Conservation (phyloP, 116 monocot genomes). For the Iris pallida region DNA sequence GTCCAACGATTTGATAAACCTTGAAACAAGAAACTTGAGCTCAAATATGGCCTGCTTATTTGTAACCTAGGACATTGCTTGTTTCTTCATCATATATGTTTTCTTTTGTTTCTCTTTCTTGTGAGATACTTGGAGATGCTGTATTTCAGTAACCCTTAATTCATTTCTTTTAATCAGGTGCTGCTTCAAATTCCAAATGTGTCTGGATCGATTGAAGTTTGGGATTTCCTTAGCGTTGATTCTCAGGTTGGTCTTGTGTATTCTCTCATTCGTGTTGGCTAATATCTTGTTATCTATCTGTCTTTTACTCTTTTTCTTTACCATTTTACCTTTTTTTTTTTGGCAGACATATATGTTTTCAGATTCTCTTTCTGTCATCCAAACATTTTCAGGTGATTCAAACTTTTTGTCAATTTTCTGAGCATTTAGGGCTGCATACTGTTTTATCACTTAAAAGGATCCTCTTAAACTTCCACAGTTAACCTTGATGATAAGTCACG, state of each 20-base stretch:
- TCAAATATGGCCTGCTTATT: background rate
- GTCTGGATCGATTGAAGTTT: slow-evolving; percentile 89
- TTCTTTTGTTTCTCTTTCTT: background rate
- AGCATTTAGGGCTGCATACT: too few relatives aligned
- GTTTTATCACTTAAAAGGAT: too few relatives aligned
- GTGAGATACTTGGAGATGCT: too few relatives aligned
- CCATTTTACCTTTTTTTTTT: background rate
- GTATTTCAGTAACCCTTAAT: background rate
- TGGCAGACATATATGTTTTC: slow-evolving; percentile 85
- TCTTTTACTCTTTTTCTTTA: too few relatives aligned
- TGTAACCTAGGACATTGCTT: background rate
- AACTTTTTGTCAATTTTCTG: background rate
- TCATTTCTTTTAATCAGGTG: slow-evolving; percentile 43
- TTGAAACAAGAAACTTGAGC: too few relatives aligned
- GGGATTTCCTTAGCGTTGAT: slow-evolving; percentile 99
- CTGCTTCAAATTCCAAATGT: slow-evolving; percentile 83
- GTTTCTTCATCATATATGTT: background rate
- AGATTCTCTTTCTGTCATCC: slow-evolving; percentile 89
- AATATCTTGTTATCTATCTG: background rate
- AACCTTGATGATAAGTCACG: slow-evolving; percentile 43
- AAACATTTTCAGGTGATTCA: slow-evolving; percentile 68
- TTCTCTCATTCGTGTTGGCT: too few relatives aligned
- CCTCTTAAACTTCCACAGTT: slow-evolving; percentile 33
- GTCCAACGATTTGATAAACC: too few relatives aligned
- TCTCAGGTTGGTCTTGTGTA: slow-evolving; percentile 65